A percentile compares a stretch with the other conserved stretches of the same genome.
phyloP scores from a whole-genome alignment of 2,329 filamentous ascomycete species.

The Fusarium marasasianum region DNA sequence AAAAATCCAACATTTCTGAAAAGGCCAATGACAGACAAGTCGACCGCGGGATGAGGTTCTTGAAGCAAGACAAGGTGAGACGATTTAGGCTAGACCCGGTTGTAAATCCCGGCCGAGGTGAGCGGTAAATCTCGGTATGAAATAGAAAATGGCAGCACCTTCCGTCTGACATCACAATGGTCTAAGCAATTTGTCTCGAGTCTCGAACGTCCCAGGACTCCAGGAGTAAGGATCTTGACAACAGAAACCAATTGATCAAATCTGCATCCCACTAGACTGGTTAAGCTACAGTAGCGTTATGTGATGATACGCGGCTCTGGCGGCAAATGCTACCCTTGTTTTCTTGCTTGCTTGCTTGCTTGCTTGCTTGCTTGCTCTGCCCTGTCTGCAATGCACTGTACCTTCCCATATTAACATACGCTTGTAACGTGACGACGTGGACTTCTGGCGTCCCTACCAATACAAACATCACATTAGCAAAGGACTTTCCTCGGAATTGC shows the following conservation, averaged over 20 bases:
- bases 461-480: neutral
- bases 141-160: conserved; percentile 18
- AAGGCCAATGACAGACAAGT: neutral
- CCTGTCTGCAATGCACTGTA: neutral
- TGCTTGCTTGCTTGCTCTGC: neutral
- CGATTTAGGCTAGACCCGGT: conserved; percentile 39
- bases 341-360: neutral
- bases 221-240: conserved; percentile 18
- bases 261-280: conserved; percentile 17
- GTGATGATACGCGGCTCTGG: conserved; percentile 35
- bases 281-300: conserved; percentile 9
- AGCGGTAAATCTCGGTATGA: conserved; percentile 13
- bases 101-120: conserved; percentile 29
- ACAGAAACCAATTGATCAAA: conserved; percentile 14
- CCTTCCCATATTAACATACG: conserved; percentile 1
- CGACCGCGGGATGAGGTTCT: conserved; percentile 13
- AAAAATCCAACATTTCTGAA: conserved; percentile 7
- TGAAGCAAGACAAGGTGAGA: conserved; percentile 38
- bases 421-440: conserved; percentile 3
- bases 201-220: conserved; percentile 11
- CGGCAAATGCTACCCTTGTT: conserved; percentile 31
- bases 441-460: conserved; percentile 12
- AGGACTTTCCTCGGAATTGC: conserved; percentile 28
- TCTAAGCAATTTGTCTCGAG: neutral
- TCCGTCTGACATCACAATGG: neutral